Conservation (phyloP, 1,284 basidiomycete genomes). For the Chiua sp. region DNA sequence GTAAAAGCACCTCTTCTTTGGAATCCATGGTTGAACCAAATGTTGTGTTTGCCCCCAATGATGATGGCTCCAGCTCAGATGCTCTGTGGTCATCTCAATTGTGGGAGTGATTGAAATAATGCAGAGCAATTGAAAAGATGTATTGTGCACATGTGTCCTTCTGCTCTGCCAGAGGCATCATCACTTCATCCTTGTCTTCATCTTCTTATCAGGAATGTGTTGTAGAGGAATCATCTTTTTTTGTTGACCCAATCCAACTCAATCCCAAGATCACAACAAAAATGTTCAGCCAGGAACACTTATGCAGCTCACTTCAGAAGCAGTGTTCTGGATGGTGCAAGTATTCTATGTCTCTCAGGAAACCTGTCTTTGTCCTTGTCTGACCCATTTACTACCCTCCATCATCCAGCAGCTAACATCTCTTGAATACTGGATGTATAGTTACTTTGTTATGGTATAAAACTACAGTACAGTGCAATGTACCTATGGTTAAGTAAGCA, state of each 20-base stretch:
- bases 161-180: conserved; percentile 22
- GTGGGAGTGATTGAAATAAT: neutral
- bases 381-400: conserved; percentile 52
- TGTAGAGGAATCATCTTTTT: conserved; percentile 37
- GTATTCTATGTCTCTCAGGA: conserved; percentile 32
- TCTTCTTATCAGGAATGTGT: conserved; percentile 37
- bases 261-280: neutral
- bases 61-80: neutral
- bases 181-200: no score
- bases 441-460: no score
- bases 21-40: conserved; percentile 37
- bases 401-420: conserved; percentile 42
- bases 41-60: conserved; percentile 13
- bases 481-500: no score
- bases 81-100: neutral
- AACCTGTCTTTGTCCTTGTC: conserved; percentile 43
- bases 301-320: conserved; percentile 52
- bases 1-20: conserved; percentile 39
- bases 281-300: conserved; percentile 21
- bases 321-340: conserved; percentile 40
- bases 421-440: no score
- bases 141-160: conserved; percentile 8
- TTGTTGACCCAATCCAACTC: conserved; percentile 33
- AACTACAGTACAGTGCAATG: no score
- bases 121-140: neutral